Percentiles rank a stretch among this genome's conserved stretches.
phyloP scores from a whole-genome alignment of 352 stramenopile species.

The Globisporangium carolinianum region DNA sequence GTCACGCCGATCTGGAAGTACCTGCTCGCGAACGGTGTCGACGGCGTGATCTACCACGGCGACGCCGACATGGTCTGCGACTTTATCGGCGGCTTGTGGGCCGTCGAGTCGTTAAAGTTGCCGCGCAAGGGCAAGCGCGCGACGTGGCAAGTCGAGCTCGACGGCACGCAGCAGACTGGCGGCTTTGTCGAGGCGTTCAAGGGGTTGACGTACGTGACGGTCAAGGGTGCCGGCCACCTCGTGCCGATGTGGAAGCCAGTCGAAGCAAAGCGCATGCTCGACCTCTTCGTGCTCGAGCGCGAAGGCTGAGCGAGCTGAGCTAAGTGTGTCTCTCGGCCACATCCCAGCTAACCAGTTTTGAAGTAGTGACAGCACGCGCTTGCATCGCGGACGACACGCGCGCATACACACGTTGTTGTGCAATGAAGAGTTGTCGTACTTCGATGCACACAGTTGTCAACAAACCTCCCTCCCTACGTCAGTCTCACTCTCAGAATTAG shows the following conservation, averaged over 20 bases:
- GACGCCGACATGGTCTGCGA: slow-evolving; percentile 67
- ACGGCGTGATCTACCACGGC: slow-evolving; percentile 70
- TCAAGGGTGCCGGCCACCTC: slow-evolving; percentile 87
- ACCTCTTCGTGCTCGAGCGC: slow-evolving; percentile 51
- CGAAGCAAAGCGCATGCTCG: slow-evolving; percentile 62
- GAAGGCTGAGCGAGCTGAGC: slow-evolving; percentile 1
- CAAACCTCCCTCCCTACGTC: neutral
- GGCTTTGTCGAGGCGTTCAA: slow-evolving; percentile 82
- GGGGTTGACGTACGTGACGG: slow-evolving; percentile 83
- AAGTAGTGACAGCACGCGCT: neutral
- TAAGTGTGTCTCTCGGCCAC: neutral
- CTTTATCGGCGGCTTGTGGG: slow-evolving; percentile 60
- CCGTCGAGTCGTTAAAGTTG: slow-evolving; percentile 56
- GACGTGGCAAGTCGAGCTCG: slow-evolving; percentile 30
- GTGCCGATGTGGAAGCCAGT: slow-evolving; percentile 78
- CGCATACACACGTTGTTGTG: neutral
- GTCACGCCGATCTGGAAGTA: slow-evolving; percentile 51
- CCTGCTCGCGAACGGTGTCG: slow-evolving; percentile 32
- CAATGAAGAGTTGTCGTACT: neutral
- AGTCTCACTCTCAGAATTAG: neutral
- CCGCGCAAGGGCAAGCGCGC: slow-evolving; percentile 27
- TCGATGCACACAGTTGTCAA: neutral
- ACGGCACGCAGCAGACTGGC: slow-evolving; percentile 51
- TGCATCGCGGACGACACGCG: too few species aligned
- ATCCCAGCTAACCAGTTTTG: neutral